A percentile compares a stretch with the other conserved stretches of the same genome.
These are phyloP conservation scores for Spinellus fusiger DNA, from an alignment of 192 early-diverging fungal species.

Conservation along the genomic window DNA sequence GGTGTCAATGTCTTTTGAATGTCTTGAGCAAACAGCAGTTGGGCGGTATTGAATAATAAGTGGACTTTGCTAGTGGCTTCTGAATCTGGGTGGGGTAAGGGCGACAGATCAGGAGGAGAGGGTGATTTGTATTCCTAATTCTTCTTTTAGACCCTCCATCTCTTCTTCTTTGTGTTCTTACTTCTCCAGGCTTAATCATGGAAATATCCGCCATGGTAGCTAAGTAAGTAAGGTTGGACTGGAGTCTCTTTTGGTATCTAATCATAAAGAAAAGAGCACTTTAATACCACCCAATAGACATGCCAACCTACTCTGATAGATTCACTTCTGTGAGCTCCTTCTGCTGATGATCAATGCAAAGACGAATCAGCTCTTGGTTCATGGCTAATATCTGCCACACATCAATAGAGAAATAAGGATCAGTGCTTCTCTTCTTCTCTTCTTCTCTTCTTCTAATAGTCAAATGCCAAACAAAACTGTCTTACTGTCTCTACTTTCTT, in stretches of 20 bases:
- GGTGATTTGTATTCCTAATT: conserved; percentile 20
- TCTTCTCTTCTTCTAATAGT: background rate
- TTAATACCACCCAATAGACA: background rate
- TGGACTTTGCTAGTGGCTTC: conserved; percentile 16
- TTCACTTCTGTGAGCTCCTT: conserved; percentile 10
- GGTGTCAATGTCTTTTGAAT: background rate
- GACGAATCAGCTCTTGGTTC: conserved; percentile 31
- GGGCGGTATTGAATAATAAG: conserved; percentile 13
- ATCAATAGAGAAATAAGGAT: background rate
- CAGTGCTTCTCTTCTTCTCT: background rate
- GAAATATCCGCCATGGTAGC: conserved; percentile 32
- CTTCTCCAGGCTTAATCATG: conserved; percentile 24
- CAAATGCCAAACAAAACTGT: background rate
- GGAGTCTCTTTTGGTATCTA: conserved; percentile 30
- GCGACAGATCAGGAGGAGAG: conserved; percentile 22
- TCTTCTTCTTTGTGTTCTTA: background rate
- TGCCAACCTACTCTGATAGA: conserved; percentile 17
- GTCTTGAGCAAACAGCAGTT: conserved; percentile 11
- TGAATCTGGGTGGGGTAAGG: conserved; percentile 22
- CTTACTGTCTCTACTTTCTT: conserved; percentile 27
- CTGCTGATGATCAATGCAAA: conserved; percentile 17
- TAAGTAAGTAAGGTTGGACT: conserved; percentile 31
- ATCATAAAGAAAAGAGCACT: background rate
- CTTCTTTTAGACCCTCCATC: background rate
- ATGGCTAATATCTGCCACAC: conserved; percentile 20